These are phyloP conservation scores for Thermothielavioides terrestris DNA, from an alignment of 495 filamentous ascomycete species.

Conservation along the genomic window DNA sequence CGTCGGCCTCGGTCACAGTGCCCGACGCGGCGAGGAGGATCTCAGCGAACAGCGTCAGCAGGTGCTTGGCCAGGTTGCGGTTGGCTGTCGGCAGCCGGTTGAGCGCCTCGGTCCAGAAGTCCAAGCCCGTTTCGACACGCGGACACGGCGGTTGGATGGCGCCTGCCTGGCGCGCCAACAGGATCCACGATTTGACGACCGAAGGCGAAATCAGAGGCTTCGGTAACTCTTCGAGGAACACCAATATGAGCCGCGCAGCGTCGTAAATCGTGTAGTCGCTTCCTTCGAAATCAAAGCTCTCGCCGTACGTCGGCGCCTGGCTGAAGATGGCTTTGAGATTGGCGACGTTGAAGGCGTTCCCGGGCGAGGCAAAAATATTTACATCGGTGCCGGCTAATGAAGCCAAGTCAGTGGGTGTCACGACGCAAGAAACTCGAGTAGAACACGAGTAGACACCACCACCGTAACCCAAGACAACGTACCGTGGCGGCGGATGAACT, in stretches of 20 bases:
- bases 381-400: slow-evolving; percentile 12
- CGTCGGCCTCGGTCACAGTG: slow-evolving; percentile 15
- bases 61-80: slow-evolving; percentile 22
- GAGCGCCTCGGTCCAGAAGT: slow-evolving; percentile 28
- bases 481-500: slow-evolving; percentile 21
- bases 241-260: slow-evolving; percentile 19
- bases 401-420: not conserved
- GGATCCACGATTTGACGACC: slow-evolving; percentile 20
- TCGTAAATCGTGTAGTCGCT: slow-evolving; percentile 21
- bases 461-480: no score
- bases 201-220: slow-evolving; percentile 21
- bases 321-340: slow-evolving; percentile 19
- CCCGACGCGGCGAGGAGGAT: slow-evolving; percentile 6
- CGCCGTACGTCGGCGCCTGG: slow-evolving; percentile 14
- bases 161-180: slow-evolving; percentile 21
- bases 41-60: slow-evolving; percentile 22
- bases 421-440: no score
- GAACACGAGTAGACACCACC: no score
- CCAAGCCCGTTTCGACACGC: slow-evolving; percentile 21
- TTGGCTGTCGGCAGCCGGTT: slow-evolving; percentile 20
- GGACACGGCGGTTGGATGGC: slow-evolving; percentile 20
- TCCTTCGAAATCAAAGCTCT: slow-evolving; percentile 17
- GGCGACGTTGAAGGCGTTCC: slow-evolving; percentile 18
- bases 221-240: slow-evolving; percentile 20
- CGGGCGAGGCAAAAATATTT: slow-evolving; percentile 16